Conservation (phyloP, 495 filamentous ascomycete species). For the Aspergillus campestris region DNA sequence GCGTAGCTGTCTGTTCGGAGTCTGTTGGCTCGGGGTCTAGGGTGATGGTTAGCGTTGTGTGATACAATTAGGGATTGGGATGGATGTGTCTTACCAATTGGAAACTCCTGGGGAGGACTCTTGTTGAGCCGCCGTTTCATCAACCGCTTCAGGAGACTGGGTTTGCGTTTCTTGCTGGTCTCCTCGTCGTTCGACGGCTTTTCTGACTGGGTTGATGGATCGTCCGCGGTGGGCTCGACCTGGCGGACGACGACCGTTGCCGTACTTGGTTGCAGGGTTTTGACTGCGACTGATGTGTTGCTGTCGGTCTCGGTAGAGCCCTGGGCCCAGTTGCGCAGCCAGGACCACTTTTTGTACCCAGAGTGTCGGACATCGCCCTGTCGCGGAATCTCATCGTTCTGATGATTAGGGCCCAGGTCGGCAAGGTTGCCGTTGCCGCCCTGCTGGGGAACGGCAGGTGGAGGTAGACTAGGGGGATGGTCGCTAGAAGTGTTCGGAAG, state of each 20-base stretch:
- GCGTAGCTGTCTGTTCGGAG: constrained; percentile 10
- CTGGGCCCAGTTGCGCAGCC: constrained; percentile 55
- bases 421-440: constrained; percentile 5
- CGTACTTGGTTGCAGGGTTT: constrained; percentile 17
- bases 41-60: not conserved
- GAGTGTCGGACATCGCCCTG: constrained; percentile 13
- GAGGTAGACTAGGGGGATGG: not conserved
- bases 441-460: constrained; percentile 14
- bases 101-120: constrained; percentile 1
- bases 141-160: constrained; percentile 23
- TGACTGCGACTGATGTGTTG: constrained; percentile 9
- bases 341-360: constrained; percentile 51
- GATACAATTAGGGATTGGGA: too few species aligned
- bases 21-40: constrained; percentile 4
- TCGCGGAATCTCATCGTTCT: constrained; percentile 22
- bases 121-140: constrained; percentile 26
- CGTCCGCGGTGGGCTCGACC: constrained; percentile 3
- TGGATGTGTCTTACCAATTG: constrained; percentile 17
- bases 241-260: constrained; percentile 22
- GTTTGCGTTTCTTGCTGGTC: constrained; percentile 1
- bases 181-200: constrained; percentile 6
- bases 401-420: constrained; percentile 24
- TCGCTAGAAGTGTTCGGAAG: too few species aligned
- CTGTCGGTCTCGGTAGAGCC: constrained; percentile 19
- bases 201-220: not conserved